These are phyloP conservation scores for Seminavis robusta DNA, from an alignment of 108 stramenopile species.

Conservation along the genomic window DNA sequence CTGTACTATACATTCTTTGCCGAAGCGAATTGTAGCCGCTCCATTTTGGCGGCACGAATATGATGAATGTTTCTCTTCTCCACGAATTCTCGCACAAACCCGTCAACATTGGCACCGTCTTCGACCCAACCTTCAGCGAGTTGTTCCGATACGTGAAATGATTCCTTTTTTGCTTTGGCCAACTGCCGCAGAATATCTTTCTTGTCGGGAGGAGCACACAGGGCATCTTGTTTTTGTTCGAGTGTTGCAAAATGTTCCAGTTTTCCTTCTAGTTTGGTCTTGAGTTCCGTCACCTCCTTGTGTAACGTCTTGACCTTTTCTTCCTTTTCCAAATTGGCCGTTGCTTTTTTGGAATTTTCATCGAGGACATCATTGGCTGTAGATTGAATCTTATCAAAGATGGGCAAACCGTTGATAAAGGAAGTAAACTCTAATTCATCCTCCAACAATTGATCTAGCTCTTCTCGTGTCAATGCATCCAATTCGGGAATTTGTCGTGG, in stretches of 20 bases:
- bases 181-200: slow-evolving; percentile 33
- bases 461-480: slow-evolving; percentile 37
- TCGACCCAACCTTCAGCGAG: slow-evolving; percentile 75
- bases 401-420: slow-evolving; percentile 36
- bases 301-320: slow-evolving; percentile 28
- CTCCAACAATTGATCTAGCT: slow-evolving; percentile 44
- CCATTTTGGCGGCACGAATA: slow-evolving; percentile 66
- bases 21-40: slow-evolving; percentile 32
- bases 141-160: slow-evolving; percentile 59
- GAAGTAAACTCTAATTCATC: slow-evolving; percentile 46
- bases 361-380: slow-evolving; percentile 28
- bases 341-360: slow-evolving; percentile 50
- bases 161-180: slow-evolving; percentile 52
- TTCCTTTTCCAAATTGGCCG: slow-evolving; percentile 41
- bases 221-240: slow-evolving; percentile 38
- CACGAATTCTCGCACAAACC: slow-evolving; percentile 61
- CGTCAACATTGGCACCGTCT: slow-evolving; percentile 35
- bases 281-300: slow-evolving; percentile 30
- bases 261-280: slow-evolving; percentile 32
- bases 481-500: slow-evolving; percentile 58
- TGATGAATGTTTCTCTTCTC: slow-evolving; percentile 57
- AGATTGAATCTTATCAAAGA: slow-evolving; percentile 30
- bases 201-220: slow-evolving; percentile 48
- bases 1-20: too few relatives aligned
- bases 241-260: slow-evolving; percentile 44